Evolutionary conservation across 257 asterid species (phyloP).

Genomic region (Lithospermum erythrorhizon): DNA sequence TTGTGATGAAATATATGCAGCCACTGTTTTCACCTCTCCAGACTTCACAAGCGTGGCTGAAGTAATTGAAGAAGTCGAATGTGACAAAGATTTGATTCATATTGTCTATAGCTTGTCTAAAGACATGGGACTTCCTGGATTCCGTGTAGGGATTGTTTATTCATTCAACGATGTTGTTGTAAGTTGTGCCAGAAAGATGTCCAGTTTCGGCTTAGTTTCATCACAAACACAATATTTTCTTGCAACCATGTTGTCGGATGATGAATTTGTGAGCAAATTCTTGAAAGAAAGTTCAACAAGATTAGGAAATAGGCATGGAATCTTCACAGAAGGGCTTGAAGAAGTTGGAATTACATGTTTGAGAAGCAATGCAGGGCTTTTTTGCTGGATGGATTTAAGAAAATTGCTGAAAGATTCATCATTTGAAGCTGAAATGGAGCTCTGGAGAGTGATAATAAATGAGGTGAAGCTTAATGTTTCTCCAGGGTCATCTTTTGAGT

Average conservation of each 20-base stretch:
- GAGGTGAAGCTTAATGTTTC: not conserved
- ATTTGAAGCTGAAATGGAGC: not conserved
- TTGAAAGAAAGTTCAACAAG: not conserved
- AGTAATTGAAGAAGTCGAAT: not conserved
- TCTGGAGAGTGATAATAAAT: not conserved
- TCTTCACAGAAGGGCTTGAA: not conserved
- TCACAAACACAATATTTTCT: not conserved
- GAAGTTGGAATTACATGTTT: not conserved
- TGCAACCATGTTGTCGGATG: not conserved
- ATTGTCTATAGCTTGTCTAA: not conserved
- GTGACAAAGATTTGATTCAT: not conserved
- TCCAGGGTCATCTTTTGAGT: not conserved
- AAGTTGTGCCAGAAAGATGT: not conserved
- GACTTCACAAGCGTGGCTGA: not conserved
- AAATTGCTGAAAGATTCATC: not conserved
- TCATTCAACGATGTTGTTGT: not conserved
- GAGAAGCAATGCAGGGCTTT: not conserved
- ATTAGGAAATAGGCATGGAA: not conserved
- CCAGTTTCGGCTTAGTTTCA: not conserved
- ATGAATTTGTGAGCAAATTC: not conserved
- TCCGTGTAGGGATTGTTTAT: not conserved
- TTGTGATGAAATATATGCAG: not conserved
- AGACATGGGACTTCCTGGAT: not conserved
- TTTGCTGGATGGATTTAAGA: not conserved
- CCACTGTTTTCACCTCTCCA: not conserved